phyloP scores from a whole-genome alignment of 164 flowering plant genomes.

The Nelumbo lutea region DNA sequence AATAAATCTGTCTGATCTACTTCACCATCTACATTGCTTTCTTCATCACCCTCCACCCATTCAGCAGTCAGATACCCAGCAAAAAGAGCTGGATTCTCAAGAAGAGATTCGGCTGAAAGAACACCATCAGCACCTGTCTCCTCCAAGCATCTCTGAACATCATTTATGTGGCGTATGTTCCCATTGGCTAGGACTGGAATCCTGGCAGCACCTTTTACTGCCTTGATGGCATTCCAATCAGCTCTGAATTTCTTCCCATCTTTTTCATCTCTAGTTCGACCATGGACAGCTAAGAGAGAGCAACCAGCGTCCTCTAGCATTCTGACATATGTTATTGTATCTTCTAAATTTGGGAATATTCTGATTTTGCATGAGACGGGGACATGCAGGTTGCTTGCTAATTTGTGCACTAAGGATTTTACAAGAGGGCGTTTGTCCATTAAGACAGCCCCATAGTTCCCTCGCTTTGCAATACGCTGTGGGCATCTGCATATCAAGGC shows the following conservation, averaged over 20 bases:
- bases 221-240: conserved; percentile 74
- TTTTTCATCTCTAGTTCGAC: conserved; percentile 88
- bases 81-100: conserved; percentile 96
- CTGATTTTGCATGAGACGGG: conserved; percentile 96
- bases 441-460: conserved; percentile 89
- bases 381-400: conserved; percentile 57
- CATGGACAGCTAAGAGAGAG: conserved; percentile 92
- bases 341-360: conserved; percentile 66
- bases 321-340: conserved; percentile 75
- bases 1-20: conserved; percentile 69
- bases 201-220: conserved; percentile 60
- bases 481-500: conserved; percentile 57
- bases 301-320: conserved; percentile 99
- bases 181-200: conserved; percentile 98
- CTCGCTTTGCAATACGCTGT: conserved; percentile 89
- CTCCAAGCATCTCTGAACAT: conserved; percentile 57
- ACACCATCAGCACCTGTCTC: conserved; percentile 87
- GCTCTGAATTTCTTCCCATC: conserved; percentile 80
- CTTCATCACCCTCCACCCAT: conserved; percentile 47
- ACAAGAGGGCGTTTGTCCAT: conserved; percentile 92
- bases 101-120: conserved; percentile 92
- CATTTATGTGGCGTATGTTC: conserved; percentile 77
- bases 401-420: conserved; percentile 68
- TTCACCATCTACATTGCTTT: conserved; percentile 31
- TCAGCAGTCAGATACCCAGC: conserved; percentile 77